Evolutionary conservation across 306 rosid species (phyloP).

Genomic region (Carpinus viminea): DNA sequence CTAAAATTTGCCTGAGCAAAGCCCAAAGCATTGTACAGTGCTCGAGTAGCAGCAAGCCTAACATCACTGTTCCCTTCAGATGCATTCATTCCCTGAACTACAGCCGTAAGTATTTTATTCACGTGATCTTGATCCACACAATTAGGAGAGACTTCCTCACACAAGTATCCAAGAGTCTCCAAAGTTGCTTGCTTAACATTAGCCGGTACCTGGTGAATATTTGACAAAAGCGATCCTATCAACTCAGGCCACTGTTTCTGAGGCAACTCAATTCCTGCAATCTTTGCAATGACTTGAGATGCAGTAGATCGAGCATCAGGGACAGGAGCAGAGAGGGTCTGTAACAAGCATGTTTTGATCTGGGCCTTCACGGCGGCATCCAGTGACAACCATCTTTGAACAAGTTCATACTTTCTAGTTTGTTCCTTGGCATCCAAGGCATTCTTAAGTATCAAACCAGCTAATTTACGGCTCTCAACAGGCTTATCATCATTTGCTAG

Average conservation of each 20-base stretch:
- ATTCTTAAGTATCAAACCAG: slow-evolving; percentile 85
- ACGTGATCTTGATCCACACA: slow-evolving; percentile 84
- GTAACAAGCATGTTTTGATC: slow-evolving; percentile 69
- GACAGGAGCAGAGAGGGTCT: slow-evolving; percentile 65
- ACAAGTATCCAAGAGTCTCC: slow-evolving; percentile 90
- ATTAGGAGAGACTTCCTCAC: slow-evolving; percentile 87
- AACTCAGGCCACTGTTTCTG: slow-evolving; percentile 89
- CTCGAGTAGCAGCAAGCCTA: slow-evolving; percentile 82
- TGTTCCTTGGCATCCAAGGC: slow-evolving; percentile 93
- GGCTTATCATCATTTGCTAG: slow-evolving; percentile 83
- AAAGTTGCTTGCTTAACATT: slow-evolving; percentile 83
- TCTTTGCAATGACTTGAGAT: slow-evolving; percentile 83
- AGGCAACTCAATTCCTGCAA: slow-evolving; percentile 91
- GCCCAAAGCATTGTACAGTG: slow-evolving; percentile 81
- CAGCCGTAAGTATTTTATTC: slow-evolving; percentile 87
- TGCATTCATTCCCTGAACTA: slow-evolving; percentile 84
- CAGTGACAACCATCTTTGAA: slow-evolving; percentile 79
- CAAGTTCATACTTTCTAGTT: slow-evolving; percentile 71
- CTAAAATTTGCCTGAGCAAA: slow-evolving; percentile 86
- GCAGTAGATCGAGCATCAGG: slow-evolving; percentile 81
- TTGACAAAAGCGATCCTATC: slow-evolving; percentile 72
- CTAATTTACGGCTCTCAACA: slow-evolving; percentile 83
- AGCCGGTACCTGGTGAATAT: slow-evolving; percentile 73
- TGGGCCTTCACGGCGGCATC: slow-evolving; percentile 65
- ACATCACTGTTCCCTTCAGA: slow-evolving; percentile 78